Conservation (phyloP, 1,139 yeast species). For the Yamadazyma siamensis region DNA sequence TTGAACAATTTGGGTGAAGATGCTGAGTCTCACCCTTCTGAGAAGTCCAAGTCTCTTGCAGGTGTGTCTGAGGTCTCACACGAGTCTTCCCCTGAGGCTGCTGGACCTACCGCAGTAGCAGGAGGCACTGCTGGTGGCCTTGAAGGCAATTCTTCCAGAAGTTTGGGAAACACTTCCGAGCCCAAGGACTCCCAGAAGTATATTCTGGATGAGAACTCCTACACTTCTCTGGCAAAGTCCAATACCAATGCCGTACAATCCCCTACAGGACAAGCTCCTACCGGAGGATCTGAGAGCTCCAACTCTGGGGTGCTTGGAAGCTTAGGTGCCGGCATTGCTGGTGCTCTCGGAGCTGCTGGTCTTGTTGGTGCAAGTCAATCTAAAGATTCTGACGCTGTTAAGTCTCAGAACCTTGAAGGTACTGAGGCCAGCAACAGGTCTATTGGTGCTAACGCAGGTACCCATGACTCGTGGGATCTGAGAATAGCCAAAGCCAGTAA, state of each 20-base stretch:
- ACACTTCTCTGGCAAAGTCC: not conserved
- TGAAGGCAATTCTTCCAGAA: not conserved
- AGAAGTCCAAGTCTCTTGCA: not conserved
- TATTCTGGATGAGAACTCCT: not conserved
- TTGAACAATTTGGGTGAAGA: slow-evolving; percentile 3
- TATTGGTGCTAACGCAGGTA: no score
- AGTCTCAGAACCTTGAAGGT: no score
- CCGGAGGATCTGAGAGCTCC: no score
- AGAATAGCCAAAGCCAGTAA: no score
- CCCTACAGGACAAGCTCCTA: no score
- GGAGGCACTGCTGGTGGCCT: not conserved
- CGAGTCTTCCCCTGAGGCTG: not conserved
- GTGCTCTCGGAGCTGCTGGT: slow-evolving; percentile 3
- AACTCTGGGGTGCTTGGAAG: not conserved
- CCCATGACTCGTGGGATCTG: no score
- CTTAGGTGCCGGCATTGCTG: slow-evolving; percentile 1
- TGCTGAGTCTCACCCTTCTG: slow-evolving; percentile 3
- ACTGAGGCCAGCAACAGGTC: no score
- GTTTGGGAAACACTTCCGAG: not conserved
- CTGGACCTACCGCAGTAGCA: not conserved
- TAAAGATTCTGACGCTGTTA: not conserved
- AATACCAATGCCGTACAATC: no score
- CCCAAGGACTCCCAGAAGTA: not conserved
- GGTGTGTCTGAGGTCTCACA: not conserved
- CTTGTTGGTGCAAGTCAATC: not conserved